Evolutionary conservation across 805 yeast genomes (phyloP).

Genomic region (Peterozyma toletana): DNA sequence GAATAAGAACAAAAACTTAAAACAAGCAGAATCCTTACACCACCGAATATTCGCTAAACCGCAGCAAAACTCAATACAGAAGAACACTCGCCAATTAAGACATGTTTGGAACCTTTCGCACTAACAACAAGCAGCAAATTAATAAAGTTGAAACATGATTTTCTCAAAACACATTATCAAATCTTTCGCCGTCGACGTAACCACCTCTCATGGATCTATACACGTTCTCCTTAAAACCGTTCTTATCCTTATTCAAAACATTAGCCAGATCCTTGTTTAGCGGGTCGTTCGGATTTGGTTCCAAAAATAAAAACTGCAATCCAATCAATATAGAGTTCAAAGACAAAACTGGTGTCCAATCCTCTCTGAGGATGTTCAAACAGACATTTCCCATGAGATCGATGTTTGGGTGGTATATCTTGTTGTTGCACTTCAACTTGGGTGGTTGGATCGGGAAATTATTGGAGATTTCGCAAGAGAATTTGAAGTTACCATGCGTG

Average conservation of each 20-base stretch:
- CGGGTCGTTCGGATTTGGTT: conserved; percentile 91
- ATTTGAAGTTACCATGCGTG: conserved; percentile 65
- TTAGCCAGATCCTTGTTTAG: conserved; percentile 86
- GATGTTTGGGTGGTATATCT: conserved; percentile 93
- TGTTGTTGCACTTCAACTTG: conserved; percentile 86
- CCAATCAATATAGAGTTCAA: conserved; percentile 81
- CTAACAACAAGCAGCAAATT: too few relatives aligned
- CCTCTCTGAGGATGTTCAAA: conserved; percentile 88
- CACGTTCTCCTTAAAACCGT: conserved; percentile 51
- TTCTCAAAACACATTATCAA: conserved; percentile 48
- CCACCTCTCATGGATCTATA: conserved; percentile 68
- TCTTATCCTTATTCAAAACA: conserved; percentile 35
- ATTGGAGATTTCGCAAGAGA: conserved; percentile 88
- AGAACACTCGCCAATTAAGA: too few relatives aligned
- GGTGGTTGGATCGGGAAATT: conserved; percentile 99
- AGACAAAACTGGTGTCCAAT: conserved; percentile 92
- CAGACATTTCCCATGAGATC: conserved; percentile 94
- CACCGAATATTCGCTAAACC: too few relatives aligned
- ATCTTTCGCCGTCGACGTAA: conserved; percentile 43
- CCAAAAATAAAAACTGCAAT: conserved; percentile 74
- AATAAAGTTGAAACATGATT: too few relatives aligned
- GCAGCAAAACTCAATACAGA: too few relatives aligned
- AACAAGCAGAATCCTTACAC: too few relatives aligned
- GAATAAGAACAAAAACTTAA: too few relatives aligned
- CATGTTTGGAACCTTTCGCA: too few relatives aligned